Conservation (phyloP, 2,329 filamentous ascomycete species). For the Alternaria atra region DNA sequence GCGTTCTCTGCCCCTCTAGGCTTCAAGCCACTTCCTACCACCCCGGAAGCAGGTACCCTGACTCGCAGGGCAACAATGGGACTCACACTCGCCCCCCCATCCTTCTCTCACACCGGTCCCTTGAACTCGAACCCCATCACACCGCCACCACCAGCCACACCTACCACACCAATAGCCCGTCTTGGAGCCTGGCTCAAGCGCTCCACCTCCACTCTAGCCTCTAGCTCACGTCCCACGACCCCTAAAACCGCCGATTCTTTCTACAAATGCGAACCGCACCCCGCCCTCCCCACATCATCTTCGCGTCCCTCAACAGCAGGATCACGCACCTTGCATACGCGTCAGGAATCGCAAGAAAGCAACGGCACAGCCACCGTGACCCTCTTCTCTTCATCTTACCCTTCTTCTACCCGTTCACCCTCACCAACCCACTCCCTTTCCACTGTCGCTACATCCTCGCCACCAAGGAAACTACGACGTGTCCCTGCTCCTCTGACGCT, state of each 20-base stretch:
- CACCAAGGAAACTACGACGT: conserved; percentile 32
- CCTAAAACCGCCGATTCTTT: conserved; percentile 31
- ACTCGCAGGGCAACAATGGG: conserved; percentile 27
- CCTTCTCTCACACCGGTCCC: conserved; percentile 34
- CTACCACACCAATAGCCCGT: conserved; percentile 45
- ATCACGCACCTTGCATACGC: conserved; percentile 36
- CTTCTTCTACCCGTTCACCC: conserved; percentile 21
- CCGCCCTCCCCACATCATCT: conserved; percentile 4
- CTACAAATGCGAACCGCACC: conserved; percentile 39
- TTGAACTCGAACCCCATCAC: conserved; percentile 49
- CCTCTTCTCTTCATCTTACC: conserved; percentile 30
- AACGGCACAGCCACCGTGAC: conserved; percentile 44
- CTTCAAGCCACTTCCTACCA: conserved; percentile 37
- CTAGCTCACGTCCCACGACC: conserved; percentile 21
- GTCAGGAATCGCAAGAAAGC: conserved; percentile 42
- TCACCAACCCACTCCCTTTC: conserved; percentile 9
- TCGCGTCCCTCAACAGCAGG: conserved; percentile 35
- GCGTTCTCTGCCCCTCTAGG: conserved; percentile 55
- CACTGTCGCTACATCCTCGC: conserved; percentile 12
- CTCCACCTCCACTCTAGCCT: conserved; percentile 36
- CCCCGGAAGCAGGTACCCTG: conserved; percentile 17
- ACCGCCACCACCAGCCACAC: conserved; percentile 42
- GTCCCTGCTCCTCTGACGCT: conserved; percentile 42
- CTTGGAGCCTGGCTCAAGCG: conserved; percentile 49
- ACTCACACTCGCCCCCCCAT: conserved; percentile 38